phyloP scores from a whole-genome alignment of 805 yeast species.

The Vanderwaltozyma tropicalis region DNA sequence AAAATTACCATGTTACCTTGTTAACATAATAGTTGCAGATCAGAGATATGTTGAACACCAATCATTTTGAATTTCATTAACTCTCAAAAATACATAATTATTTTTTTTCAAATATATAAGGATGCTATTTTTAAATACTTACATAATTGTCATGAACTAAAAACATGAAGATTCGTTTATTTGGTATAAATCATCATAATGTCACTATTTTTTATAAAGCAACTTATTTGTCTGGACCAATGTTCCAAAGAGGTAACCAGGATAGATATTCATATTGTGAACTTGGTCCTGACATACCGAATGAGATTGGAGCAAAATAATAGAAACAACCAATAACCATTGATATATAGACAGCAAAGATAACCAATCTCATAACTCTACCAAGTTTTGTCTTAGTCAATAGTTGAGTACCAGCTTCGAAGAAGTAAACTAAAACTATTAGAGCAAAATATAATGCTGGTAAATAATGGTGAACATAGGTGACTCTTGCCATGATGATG shows the following conservation, averaged over 20 bases:
- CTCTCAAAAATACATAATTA: too few relatives aligned
- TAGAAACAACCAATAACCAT: conserved; percentile 45
- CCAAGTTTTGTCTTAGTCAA: conserved; percentile 24
- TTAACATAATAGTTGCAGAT: too few relatives aligned
- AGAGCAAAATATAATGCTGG: conserved; percentile 77
- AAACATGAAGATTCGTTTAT: neutral
- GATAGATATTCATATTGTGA: conserved; percentile 34
- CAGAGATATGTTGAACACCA: too few relatives aligned
- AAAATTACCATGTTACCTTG: too few relatives aligned
- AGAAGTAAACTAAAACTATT: conserved; percentile 41
- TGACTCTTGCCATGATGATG: conserved; percentile 74
- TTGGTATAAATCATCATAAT: neutral
- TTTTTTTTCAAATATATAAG: too few relatives aligned
- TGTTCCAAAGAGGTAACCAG: conserved; percentile 42
- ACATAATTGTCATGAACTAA: neutral
- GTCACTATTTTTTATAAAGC: neutral
- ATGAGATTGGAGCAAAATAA: conserved; percentile 50
- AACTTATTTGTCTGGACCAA: conserved; percentile 15
- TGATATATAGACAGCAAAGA: conserved; percentile 35
- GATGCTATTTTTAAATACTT: neutral
- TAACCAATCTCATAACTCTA: conserved; percentile 14
- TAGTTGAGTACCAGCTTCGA: conserved; percentile 36
- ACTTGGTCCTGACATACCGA: conserved; percentile 52
- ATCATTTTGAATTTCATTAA: too few relatives aligned
- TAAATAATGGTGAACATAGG: conserved; percentile 75